Percentiles rank a stretch among this genome's conserved stretches.
Evolutionary conservation across 2,329 filamentous ascomycete species (phyloP).

Genomic region (Clarireedia paspali): DNA sequence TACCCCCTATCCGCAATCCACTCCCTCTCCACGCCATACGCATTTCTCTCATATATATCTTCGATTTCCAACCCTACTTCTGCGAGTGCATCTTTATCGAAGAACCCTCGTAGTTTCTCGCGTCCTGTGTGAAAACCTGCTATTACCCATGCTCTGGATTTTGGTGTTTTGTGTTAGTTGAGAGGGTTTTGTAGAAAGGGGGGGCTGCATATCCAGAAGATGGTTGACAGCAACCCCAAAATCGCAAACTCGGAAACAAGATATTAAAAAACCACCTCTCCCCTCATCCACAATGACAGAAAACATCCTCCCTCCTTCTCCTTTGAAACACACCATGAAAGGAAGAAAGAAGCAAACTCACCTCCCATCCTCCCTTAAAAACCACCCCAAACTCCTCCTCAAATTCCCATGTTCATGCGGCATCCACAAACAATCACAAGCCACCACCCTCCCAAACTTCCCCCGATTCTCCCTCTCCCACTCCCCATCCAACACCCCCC

Average conservation of each 20-base stretch:
- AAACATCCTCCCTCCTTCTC: background rate
- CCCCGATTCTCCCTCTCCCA: slow-evolving; percentile 27
- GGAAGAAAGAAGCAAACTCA: background rate
- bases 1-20: slow-evolving; percentile 54
- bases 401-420: slow-evolving; percentile 63
- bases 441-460: slow-evolving; percentile 55
- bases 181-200: background rate
- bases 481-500: slow-evolving; percentile 44
- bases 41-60: slow-evolving; percentile 61
- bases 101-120: slow-evolving; percentile 58
- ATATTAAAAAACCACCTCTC: background rate
- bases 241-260: background rate
- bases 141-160: slow-evolving; percentile 47
- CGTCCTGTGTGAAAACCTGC: slow-evolving; percentile 68
- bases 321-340: background rate
- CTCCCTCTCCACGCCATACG: slow-evolving; percentile 50
- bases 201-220: background rate
- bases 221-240: background rate
- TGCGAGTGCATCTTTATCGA: slow-evolving; percentile 40
- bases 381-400: slow-evolving; percentile 52
- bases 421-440: slow-evolving; percentile 72
- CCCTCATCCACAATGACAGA: background rate
- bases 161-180: background rate
- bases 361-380: slow-evolving; percentile 42
- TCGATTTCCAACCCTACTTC: slow-evolving; percentile 51